A percentile compares a stretch with the other conserved stretches of the same genome.
Conservation (phyloP, 148 eudicot genomes). For the Nyssa sinensis region DNA sequence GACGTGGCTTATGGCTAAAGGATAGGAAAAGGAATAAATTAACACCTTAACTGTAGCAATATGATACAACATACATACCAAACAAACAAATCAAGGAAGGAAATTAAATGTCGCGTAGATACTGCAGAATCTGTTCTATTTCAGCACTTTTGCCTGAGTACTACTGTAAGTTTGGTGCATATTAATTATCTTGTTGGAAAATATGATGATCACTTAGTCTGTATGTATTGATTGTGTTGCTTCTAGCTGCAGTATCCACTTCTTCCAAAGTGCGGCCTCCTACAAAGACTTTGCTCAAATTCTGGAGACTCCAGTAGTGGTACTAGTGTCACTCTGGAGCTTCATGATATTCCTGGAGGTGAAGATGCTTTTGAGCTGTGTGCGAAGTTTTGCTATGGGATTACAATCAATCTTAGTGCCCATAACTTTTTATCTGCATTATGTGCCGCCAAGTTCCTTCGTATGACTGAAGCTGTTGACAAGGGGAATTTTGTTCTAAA, state of each 20-base stretch:
- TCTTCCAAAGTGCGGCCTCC: conserved; percentile 49
- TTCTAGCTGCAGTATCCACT: conserved; percentile 47
- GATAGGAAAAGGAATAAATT: too few relatives aligned
- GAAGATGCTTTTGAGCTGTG: conserved; percentile 60
- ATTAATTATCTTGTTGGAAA: too few relatives aligned
- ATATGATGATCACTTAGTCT: conserved; percentile 5
- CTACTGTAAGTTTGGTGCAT: neutral
- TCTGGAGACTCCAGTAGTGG: conserved; percentile 16
- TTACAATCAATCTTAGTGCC: conserved; percentile 53
- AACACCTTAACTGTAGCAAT: too few relatives aligned
- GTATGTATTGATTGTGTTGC: conserved; percentile 14
- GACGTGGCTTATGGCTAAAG: too few relatives aligned
- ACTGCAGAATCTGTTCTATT: too few relatives aligned
- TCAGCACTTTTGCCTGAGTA: too few relatives aligned
- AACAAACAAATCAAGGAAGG: too few relatives aligned
- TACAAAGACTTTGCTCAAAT: conserved; percentile 41
- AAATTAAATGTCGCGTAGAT: too few relatives aligned
- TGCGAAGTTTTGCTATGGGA: conserved; percentile 66
- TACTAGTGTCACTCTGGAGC: conserved; percentile 26
- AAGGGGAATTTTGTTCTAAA: conserved; percentile 46
- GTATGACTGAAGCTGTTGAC: conserved; percentile 53
- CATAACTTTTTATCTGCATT: conserved; percentile 49
- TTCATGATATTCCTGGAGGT: conserved; percentile 63
- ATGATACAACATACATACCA: too few relatives aligned
- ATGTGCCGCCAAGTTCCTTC: conserved; percentile 60